Base-by-base conservation (phyloP, 345 rosid genomes). In the Arabidopsis suecica region DNA sequence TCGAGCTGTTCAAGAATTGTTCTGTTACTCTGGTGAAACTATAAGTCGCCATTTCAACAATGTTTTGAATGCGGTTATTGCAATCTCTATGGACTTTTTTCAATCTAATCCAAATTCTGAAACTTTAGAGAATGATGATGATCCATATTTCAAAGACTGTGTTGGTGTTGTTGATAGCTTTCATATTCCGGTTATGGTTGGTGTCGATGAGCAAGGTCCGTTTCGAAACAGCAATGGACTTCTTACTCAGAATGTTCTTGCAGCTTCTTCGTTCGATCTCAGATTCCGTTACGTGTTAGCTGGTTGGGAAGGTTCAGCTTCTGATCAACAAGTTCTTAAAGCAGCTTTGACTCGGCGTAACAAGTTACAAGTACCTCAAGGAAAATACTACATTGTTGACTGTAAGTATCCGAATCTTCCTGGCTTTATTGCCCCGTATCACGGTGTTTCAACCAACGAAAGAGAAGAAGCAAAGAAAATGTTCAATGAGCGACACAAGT, bases 271-370 rank as follows among this genome's bases (percentile, higher is more conserved):
- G 34, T 84, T 91, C 77, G 97, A 93, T 80, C 82, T 93, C 71
- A 87, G 84, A 82, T 93, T 93, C 78, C 85, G 81, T 77, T 93
- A 91, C 67, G 96, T 93, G 22, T 82, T 89, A 45, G 97, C 98
- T 75, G 98, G 98, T 13, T 93, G 98, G 98, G 98, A 93, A 84
- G 97, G 97, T 42, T 91, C 98, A 3, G 94, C 98, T 65, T 85
- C 92, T 11, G 91, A 91, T 81, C 86, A 86, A 75, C 84, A 82
- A 66, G 94, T 91, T 81, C 80, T 93, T 37, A 82, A 86, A 65
- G 88, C 97, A 0, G 96, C 96, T 28, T 85, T 93, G 74, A 86
- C 90, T 14, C 87, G 97, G 65, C 86, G 65, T 51, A 81, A 81
- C 84, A 88, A 84, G 70, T 79, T 91, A 76, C 86, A 80, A 58